A percentile compares a stretch with the other conserved stretches of the same genome.
These are phyloP conservation scores for Lobosporangium transversale DNA, from an alignment of 192 early-diverging fungal genomes.

Conservation along the genomic window DNA sequence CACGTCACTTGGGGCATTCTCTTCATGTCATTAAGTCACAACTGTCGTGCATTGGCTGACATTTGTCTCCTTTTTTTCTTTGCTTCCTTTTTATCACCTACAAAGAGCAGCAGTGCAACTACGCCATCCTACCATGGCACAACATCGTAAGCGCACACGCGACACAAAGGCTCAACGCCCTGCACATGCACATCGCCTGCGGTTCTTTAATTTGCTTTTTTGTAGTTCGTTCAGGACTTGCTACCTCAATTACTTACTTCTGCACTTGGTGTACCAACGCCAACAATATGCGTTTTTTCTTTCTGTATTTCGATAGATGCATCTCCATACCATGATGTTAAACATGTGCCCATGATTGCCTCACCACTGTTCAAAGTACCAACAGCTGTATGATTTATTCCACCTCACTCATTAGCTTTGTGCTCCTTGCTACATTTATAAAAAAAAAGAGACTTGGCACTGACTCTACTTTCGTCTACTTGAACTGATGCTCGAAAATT, in stretches of 20 bases:
- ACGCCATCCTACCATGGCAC: too few relatives aligned
- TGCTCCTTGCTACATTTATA: not conserved
- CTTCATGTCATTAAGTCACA: not conserved
- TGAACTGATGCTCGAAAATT: too few relatives aligned
- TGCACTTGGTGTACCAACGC: too few relatives aligned
- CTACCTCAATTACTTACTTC: too few relatives aligned
- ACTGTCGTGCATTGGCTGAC: not conserved
- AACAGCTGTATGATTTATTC: constrained; percentile 15
- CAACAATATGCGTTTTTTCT: too few relatives aligned
- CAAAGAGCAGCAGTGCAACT: too few relatives aligned
- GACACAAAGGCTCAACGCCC: too few relatives aligned
- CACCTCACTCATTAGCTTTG: constrained; percentile 2
- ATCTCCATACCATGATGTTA: constrained; percentile 48
- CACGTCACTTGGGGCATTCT: not conserved
- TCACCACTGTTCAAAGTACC: constrained; percentile 46
- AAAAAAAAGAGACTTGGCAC: not conserved
- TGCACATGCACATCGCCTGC: not conserved
- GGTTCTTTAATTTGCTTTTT: not conserved
- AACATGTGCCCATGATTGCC: constrained; percentile 48
- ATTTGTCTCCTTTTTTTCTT: too few relatives aligned
- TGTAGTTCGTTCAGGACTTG: too few relatives aligned
- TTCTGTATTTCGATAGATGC: too few relatives aligned
- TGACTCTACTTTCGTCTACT: too few relatives aligned
- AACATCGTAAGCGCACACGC: constrained; percentile 46
- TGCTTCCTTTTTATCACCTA: too few relatives aligned